Evolutionary conservation across 768 basidiomycete species (phyloP).

Genomic region (Sporobolomyces pararoseus): DNA sequence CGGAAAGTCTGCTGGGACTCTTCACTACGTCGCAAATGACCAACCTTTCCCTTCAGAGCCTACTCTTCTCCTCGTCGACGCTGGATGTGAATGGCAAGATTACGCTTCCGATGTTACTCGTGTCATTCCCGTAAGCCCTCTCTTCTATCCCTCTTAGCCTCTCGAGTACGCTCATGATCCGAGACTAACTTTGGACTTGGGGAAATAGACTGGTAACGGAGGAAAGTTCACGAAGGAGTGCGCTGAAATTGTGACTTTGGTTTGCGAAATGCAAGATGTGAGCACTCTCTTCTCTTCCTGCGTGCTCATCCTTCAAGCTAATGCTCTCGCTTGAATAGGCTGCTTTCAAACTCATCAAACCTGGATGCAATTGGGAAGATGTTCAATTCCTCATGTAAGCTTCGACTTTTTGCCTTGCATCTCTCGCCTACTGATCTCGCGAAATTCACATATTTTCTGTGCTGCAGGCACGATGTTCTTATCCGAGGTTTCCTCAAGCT

Average conservation of each 20-base stretch:
- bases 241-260: constrained; percentile 76
- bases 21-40: constrained; percentile 87
- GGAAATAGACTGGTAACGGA: constrained; percentile 73
- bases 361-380: constrained; percentile 84
- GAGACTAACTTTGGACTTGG: too few species aligned
- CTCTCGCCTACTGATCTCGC: too few species aligned
- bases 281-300: constrained; percentile 14
- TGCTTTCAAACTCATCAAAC: constrained; percentile 65
- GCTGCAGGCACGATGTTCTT: constrained; percentile 68
- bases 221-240: constrained; percentile 82
- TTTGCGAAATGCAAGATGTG: constrained; percentile 84
- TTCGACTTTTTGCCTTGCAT: too few species aligned
- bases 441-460: too few species aligned
- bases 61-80: constrained; percentile 56
- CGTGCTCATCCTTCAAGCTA: too few species aligned
- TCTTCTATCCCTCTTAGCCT: neutral
- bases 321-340: too few species aligned
- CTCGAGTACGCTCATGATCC: too few species aligned
- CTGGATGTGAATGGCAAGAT: constrained; percentile 81
- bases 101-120: constrained; percentile 64
- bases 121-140: constrained; percentile 48
- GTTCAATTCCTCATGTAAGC: constrained; percentile 71
- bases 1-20: constrained; percentile 75
- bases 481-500: constrained; percentile 74
- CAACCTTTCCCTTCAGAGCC: constrained; percentile 37